Evolutionary conservation across 257 asterid genomes (phyloP), one percentile per base, ranked within the genome.

Genomic region (Ophiorrhiza pumila): DNA sequence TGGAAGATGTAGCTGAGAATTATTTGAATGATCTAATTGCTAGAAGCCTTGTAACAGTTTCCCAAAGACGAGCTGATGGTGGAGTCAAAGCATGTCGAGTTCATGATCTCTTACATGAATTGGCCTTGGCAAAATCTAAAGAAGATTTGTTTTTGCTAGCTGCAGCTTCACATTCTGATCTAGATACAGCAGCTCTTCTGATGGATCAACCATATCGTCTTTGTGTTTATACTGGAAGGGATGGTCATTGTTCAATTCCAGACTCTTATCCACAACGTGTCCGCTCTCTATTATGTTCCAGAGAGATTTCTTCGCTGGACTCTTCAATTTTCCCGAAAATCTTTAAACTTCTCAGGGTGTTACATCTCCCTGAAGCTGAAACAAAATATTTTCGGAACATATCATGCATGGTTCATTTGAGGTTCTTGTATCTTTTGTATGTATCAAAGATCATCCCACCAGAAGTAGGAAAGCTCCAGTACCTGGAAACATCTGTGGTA

Each of bases 11-110:
- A 7, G 77, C 77, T 13, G 50, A 65, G 15, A 8, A 57, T 35
- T 64, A 50, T 55, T 71, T 77, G 69, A 74, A 31, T 15, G 55
- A 69, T 47, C 65, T 76, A 20, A 50, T 76, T 39, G n/a, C 56
- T 49, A 76, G 80, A 71, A 69, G 67, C 46, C 41, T 70, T 5
- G 74, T 75, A 32, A 59, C 59, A 52, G 56, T 1, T n/a, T 32
- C 64, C 46, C 64, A 23, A 55, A 43, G 34, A 17, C 23, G 34
- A 45, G 22, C 49, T 14, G 31, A 42, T 13, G 37, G 50, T 6
- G 39, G 64, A 27, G 42, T 59, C 37, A 32, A 59, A 59, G 41
- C 43, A 29, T 13, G 22, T 41, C 65, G n/a, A 1, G 42, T 29
- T 31, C 65, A 29, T 35, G 65, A 59, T 59, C 65, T 59, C 42